Evolutionary conservation across 169 alveolate genomes (phyloP), one percentile per base, ranked within the genome.

Genomic region (Plasmodium vinckei): DNA sequence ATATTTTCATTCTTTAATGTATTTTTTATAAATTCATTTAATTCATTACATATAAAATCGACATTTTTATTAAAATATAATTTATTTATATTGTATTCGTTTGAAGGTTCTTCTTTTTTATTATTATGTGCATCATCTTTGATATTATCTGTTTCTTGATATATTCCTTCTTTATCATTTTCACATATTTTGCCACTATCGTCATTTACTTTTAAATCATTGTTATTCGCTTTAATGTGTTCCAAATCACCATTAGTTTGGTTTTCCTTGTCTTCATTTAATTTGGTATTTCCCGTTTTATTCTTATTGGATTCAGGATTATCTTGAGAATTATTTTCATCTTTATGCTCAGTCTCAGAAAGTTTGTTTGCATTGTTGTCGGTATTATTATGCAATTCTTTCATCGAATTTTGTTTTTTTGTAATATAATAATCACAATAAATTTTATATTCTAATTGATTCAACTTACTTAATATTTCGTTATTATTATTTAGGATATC

Each of bases 401-500:
- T 54, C 1, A 17, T 12, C 27, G 39, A 12, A 21, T 63, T 63
- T 47, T 17, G 17, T 2, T 63, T 10, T 33, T 2, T 39, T 10
- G 21, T 1, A 25, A 25, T 39, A 13, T 63, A 46, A 27, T 68
- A 82, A 47, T 82, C 90, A 57, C 69, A 68, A 82, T 68, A 82
- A 39, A 82, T 67, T 39, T 82, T 82, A 57, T 82, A 82, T 39
- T 82, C 90, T 44, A 82, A 27, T 47, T 82, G 90, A n/a, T 82
- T 82, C 46, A 82, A 72, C 49, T 82, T 82, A 60, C 39, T 82
- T 27, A 82, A 67, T 25, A 82, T 82, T 68, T 82, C 90, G 47
- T 82, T 82, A 68, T 82, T 82, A 68, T 82, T 82, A 25, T 82
- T 82, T 46, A 82, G 19, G 13, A 82, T 82, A 49, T 82, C 86